Conservation (phyloP, 352 stramenopile genomes). For the Phytophthora uliginosa region DNA sequence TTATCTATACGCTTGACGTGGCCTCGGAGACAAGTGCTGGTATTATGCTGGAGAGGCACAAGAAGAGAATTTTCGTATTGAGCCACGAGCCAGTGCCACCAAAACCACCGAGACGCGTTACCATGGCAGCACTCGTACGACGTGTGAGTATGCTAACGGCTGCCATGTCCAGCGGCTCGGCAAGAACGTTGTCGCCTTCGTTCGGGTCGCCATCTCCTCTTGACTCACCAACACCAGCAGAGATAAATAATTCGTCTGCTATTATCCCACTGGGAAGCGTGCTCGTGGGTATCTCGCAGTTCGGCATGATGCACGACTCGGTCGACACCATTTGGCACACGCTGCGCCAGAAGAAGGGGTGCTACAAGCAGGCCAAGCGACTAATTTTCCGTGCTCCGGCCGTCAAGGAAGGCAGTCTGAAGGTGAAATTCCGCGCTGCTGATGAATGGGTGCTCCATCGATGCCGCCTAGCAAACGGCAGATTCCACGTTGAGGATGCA, state of each 20-base stretch:
- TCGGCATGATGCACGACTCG: slow-evolving; percentile 72
- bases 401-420: slow-evolving; percentile 44
- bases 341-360: slow-evolving; percentile 64
- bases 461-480: slow-evolving; percentile 49
- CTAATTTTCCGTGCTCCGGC: slow-evolving; percentile 64
- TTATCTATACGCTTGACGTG: slow-evolving; percentile 62
- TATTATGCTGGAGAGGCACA: slow-evolving; percentile 65
- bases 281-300: slow-evolving; percentile 62
- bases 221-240: slow-evolving; percentile 5
- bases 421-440: slow-evolving; percentile 46
- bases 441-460: slow-evolving; percentile 49
- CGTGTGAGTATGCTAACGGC: slow-evolving; percentile 32
- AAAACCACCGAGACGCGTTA: slow-evolving; percentile 12
- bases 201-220: slow-evolving; percentile 4
- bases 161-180: slow-evolving; percentile 19
- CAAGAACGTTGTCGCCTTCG: slow-evolving; percentile 18
- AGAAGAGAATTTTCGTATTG: slow-evolving; percentile 72
- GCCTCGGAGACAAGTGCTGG: slow-evolving; percentile 29
- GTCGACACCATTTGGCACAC: slow-evolving; percentile 81
- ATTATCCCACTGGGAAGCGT: slow-evolving; percentile 67
- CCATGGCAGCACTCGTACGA: slow-evolving; percentile 31
- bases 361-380: slow-evolving; percentile 52
- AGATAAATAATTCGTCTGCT: slow-evolving; percentile 7
- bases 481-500: slow-evolving; percentile 39
- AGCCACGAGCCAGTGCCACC: slow-evolving; percentile 46